Evolutionary conservation across 768 basidiomycete genomes (phyloP).

Genomic region (Hortiboletus campestris): DNA sequence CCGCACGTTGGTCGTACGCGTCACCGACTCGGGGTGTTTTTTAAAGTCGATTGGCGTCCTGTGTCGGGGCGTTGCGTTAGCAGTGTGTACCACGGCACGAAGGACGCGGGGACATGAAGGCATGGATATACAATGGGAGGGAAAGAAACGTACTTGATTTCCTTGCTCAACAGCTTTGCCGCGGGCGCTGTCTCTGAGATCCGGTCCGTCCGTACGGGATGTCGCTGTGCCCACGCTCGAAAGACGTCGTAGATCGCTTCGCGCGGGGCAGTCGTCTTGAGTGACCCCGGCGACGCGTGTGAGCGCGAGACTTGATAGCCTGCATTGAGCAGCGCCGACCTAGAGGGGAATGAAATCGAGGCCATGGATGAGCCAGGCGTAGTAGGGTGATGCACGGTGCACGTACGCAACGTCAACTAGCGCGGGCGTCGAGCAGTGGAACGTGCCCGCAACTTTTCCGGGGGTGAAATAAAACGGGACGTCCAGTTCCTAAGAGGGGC

Average conservation of each 20-base stretch:
- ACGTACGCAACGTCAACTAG: conserved; percentile 74
- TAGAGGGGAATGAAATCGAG: conserved; percentile 27
- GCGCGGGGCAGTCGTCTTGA: conserved; percentile 84
- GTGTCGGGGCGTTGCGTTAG: not conserved
- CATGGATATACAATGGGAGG: not conserved
- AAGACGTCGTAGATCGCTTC: conserved; percentile 76
- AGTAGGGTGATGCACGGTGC: not conserved
- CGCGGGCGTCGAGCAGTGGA: conserved; percentile 78
- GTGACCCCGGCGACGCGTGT: conserved; percentile 82
- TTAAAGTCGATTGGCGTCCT: conserved; percentile 69
- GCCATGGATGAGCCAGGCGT: not conserved
- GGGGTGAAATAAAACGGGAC: conserved; percentile 89
- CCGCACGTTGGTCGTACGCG: conserved; percentile 62
- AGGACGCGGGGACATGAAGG: too few relatives aligned
- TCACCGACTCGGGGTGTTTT: conserved; percentile 64
- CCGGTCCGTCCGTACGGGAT: conserved; percentile 85
- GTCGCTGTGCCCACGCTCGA: conserved; percentile 76
- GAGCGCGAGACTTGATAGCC: conserved; percentile 86
- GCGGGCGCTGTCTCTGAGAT: conserved; percentile 74
- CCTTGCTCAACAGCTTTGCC: conserved; percentile 61
- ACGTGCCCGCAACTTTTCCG: conserved; percentile 69
- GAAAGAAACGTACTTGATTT: conserved; percentile 52
- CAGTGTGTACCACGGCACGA: not conserved
- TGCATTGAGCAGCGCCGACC: conserved; percentile 86
- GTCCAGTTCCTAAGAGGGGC: conserved; percentile 58